These are phyloP conservation scores for Anisogramma anomala DNA, from an alignment of 2,329 filamentous ascomycete species.

Conservation along the genomic window DNA sequence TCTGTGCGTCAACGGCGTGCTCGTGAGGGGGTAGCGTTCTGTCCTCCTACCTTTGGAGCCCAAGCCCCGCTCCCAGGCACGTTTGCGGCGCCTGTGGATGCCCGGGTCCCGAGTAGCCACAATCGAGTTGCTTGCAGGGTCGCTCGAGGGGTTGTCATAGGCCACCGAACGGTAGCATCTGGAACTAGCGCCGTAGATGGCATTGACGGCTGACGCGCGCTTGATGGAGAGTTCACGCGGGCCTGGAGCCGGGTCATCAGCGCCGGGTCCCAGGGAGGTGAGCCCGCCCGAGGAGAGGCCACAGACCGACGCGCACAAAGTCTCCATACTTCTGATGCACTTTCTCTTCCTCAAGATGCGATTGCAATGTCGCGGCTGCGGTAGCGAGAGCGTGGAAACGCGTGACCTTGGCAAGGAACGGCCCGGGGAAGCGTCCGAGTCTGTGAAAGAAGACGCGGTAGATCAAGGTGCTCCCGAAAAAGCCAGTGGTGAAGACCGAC, in stretches of 20 bases:
- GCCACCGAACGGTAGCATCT: neutral
- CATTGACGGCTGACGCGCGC: neutral
- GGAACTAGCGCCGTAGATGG: neutral
- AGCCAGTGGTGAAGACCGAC: neutral
- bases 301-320: neutral
- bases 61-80: neutral
- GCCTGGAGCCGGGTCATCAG: neutral
- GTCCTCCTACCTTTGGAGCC: neutral
- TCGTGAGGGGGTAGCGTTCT: too few relatives aligned
- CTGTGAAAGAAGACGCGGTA: constrained; percentile 3
- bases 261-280: neutral
- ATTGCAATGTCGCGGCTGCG: neutral
- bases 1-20: too few relatives aligned
- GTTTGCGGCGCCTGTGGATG: neutral
- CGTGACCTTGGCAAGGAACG: neutral
- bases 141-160: neutral
- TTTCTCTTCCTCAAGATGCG: neutral
- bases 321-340: neutral
- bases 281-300: neutral
- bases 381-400: neutral
- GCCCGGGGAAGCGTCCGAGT: neutral
- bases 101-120: neutral
- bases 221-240: neutral
- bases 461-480: neutral
- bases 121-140: neutral